Evolutionary conservation across 2,329 filamentous ascomycete species (phyloP).

Genomic region (Aspergillus sp.): DNA sequence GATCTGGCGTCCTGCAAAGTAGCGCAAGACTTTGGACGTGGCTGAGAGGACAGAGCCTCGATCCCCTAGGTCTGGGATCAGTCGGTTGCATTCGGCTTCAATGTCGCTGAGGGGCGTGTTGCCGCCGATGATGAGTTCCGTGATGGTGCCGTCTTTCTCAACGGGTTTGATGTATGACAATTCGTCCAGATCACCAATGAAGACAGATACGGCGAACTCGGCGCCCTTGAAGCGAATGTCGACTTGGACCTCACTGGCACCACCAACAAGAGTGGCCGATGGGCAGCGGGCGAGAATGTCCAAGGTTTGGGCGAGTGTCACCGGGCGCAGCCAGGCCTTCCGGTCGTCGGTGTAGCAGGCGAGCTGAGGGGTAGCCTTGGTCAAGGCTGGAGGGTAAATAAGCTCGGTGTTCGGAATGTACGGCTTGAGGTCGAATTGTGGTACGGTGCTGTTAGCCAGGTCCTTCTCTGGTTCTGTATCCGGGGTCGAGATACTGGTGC

Average conservation of each 20-base stretch:
- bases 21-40: constrained; percentile 73
- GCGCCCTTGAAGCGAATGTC: constrained; percentile 91
- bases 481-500: background rate
- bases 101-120: constrained; percentile 83
- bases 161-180: constrained; percentile 71
- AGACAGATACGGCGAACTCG: constrained; percentile 80
- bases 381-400: constrained; percentile 79
- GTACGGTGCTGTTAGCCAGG: constrained; percentile 54
- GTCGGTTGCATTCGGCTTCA: constrained; percentile 71
- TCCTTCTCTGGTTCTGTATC: background rate
- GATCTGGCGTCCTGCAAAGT: constrained; percentile 70
- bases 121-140: constrained; percentile 73
- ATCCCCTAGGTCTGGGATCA: constrained; percentile 61
- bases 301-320: constrained; percentile 74
- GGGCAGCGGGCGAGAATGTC: constrained; percentile 80
- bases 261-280: constrained; percentile 81
- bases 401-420: constrained; percentile 85
- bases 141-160: constrained; percentile 52
- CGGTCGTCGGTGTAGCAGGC: constrained; percentile 82
- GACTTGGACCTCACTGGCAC: constrained; percentile 88
- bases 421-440: constrained; percentile 81
- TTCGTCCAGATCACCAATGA: constrained; percentile 81
- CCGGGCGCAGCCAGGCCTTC: constrained; percentile 81
- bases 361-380: constrained; percentile 73
- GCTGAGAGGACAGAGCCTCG: constrained; percentile 72